A percentile compares a stretch with the other conserved stretches of the same genome.
Conservation (phyloP, 2,329 filamentous ascomycete genomes). For the Massarina eburnea region DNA sequence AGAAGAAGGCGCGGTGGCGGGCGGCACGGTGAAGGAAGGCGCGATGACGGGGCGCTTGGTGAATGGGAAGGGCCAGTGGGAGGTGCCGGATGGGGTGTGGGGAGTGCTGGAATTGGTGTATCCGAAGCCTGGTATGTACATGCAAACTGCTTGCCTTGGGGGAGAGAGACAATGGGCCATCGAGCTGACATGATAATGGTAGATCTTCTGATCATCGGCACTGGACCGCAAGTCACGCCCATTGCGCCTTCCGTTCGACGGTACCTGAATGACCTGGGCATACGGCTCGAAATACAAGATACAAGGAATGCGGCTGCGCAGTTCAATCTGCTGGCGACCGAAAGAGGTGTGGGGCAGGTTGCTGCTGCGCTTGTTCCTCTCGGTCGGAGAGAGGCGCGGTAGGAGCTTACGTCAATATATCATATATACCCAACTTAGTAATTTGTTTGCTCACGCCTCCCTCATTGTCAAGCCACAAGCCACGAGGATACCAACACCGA, state of each 20-base stretch:
- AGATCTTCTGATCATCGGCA: slow-evolving; percentile 89
- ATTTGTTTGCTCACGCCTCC: not conserved
- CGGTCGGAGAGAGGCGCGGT: slow-evolving; percentile 67
- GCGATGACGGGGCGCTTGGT: slow-evolving; percentile 53
- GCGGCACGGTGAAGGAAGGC: slow-evolving; percentile 41
- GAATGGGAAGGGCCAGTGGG: slow-evolving; percentile 80
- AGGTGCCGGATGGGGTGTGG: slow-evolving; percentile 70
- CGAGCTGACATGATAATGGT: slow-evolving; percentile 2
- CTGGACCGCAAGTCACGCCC: slow-evolving; percentile 74
- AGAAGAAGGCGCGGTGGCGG: slow-evolving; percentile 39
- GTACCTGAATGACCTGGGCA: slow-evolving; percentile 74
- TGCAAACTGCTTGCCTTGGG: not conserved
- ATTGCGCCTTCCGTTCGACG: slow-evolving; percentile 73
- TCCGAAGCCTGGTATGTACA: slow-evolving; percentile 80
- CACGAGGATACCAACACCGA: not conserved
- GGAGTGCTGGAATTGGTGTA: slow-evolving; percentile 76
- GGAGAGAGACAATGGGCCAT: not conserved
- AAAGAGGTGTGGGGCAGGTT: slow-evolving; percentile 81
- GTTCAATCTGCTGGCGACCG: slow-evolving; percentile 93
- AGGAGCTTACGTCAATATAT: not conserved
- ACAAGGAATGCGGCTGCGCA: slow-evolving; percentile 92
- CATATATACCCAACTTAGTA: not conserved
- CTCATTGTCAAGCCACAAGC: not conserved
- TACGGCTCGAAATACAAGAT: slow-evolving; percentile 85
- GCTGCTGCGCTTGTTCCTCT: slow-evolving; percentile 86